Conservation (phyloP, 305 asterid species). For the Caryopteris hybrid region DNA sequence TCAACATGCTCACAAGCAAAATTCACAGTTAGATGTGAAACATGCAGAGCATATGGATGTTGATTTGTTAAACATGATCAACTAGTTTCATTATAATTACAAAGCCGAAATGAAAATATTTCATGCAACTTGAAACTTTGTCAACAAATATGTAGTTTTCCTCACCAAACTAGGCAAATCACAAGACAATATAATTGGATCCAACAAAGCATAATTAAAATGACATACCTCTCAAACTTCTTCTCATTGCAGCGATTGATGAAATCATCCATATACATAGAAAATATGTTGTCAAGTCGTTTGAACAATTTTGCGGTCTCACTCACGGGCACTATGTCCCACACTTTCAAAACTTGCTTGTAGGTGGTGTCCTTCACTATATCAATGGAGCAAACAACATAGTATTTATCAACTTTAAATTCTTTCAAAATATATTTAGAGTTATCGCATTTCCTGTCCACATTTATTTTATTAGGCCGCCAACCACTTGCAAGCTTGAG, state of each 20-base stretch:
- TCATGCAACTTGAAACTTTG: not conserved
- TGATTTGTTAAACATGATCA: not conserved
- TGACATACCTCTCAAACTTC: constrained; percentile 46
- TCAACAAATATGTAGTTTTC: not conserved
- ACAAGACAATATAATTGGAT: not conserved
- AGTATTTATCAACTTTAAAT: constrained; percentile 42
- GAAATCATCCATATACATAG: constrained; percentile 52
- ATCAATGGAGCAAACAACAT: constrained; percentile 48
- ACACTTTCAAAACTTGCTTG: constrained; percentile 54
- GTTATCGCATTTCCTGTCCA: constrained; percentile 35
- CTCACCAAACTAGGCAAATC: not conserved
- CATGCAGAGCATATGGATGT: not conserved
- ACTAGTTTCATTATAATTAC: too few relatives aligned
- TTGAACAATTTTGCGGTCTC: constrained; percentile 40
- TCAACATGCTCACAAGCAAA: not conserved
- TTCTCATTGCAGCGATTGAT: constrained; percentile 49
- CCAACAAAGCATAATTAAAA: not conserved
- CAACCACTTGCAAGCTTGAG: constrained; percentile 66
- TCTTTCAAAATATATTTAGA: constrained; percentile 45
- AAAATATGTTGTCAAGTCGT: constrained; percentile 45
- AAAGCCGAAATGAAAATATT: not conserved
- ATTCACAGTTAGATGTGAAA: not conserved
- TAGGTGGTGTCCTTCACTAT: constrained; percentile 34
- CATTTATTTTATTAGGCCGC: constrained; percentile 54
- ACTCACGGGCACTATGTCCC: constrained; percentile 44